phyloP scores from a whole-genome alignment of 441 rosid species.

The Capsella rubella region DNA sequence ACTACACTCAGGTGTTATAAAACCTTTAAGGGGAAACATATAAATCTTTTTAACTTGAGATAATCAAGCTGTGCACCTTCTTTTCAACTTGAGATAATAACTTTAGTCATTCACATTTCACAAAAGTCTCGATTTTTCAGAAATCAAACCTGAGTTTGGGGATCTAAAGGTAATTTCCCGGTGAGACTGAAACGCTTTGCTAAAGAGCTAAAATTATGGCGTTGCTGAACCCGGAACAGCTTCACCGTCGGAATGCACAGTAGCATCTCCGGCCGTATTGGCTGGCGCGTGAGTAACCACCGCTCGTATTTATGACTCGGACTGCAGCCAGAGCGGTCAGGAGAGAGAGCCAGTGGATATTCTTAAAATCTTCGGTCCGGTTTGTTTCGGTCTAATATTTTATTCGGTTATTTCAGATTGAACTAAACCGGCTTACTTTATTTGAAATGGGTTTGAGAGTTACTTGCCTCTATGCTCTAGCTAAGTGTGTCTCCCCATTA shows the following conservation, averaged over 20 bases:
- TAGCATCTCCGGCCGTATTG: slow-evolving; percentile 29
- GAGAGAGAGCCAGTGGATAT: not conserved
- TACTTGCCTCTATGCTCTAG: not conserved
- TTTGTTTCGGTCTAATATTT: not conserved
- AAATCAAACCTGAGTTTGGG: slow-evolving; percentile 37
- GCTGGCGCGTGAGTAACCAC: slow-evolving; percentile 18
- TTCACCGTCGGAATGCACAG: slow-evolving; percentile 23
- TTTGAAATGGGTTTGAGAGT: not conserved
- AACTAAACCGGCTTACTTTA: not conserved
- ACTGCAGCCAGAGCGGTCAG: slow-evolving; percentile 9
- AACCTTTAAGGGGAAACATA: not conserved
- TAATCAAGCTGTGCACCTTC: not conserved
- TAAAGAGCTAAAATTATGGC: slow-evolving; percentile 19
- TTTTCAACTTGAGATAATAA: not conserved
- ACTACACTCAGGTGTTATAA: not conserved
- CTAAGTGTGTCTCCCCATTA: not conserved
- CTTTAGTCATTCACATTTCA: not conserved
- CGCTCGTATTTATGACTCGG: not conserved
- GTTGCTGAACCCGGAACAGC: slow-evolving; percentile 25
- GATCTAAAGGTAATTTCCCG: slow-evolving; percentile 4
- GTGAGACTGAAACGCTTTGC: slow-evolving; percentile 16
- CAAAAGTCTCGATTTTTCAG: not conserved
- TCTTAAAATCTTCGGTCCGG: not conserved
- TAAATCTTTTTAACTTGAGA: not conserved
- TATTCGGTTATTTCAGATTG: not conserved